Conservation (phyloP, 2,329 filamentous ascomycete species). For the Aureobasidium sp. region DNA sequence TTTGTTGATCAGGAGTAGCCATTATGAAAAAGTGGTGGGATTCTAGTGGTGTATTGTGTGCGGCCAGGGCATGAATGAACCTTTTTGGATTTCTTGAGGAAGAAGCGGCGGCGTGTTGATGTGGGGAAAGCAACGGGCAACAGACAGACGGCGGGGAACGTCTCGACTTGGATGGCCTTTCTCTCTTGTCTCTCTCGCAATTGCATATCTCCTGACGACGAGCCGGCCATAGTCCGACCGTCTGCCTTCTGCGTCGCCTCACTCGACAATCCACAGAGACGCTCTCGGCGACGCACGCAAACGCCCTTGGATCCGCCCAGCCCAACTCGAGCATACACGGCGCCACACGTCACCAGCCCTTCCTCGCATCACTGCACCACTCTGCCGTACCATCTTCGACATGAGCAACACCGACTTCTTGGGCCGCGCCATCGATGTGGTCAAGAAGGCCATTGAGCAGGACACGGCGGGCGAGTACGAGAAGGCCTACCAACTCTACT, state of each 20-base stretch:
- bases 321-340: neutral
- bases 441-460: slow-evolving; percentile 94
- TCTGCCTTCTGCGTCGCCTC: neutral
- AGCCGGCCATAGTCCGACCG: neutral
- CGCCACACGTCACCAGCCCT: neutral
- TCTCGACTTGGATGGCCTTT: neutral
- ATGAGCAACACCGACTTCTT: slow-evolving; percentile 98
- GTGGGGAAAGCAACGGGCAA: neutral
- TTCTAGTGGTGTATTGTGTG: neutral
- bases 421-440: slow-evolving; percentile 88
- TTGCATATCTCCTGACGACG: neutral
- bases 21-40: neutral
- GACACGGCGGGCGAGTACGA: slow-evolving; percentile 96
- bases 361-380: neutral
- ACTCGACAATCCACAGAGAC: neutral
- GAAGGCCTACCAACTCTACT: slow-evolving; percentile 93
- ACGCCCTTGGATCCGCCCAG: neutral
- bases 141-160: slow-evolving; percentile 8
- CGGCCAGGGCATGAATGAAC: neutral
- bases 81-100: neutral
- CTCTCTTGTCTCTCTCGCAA: neutral
- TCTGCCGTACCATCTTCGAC: neutral
- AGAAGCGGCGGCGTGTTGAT: neutral
- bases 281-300: neutral
- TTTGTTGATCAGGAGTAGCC: slow-evolving; percentile 52